Conservation (phyloP, 805 yeast species). For the Yarrowia divulgata region DNA sequence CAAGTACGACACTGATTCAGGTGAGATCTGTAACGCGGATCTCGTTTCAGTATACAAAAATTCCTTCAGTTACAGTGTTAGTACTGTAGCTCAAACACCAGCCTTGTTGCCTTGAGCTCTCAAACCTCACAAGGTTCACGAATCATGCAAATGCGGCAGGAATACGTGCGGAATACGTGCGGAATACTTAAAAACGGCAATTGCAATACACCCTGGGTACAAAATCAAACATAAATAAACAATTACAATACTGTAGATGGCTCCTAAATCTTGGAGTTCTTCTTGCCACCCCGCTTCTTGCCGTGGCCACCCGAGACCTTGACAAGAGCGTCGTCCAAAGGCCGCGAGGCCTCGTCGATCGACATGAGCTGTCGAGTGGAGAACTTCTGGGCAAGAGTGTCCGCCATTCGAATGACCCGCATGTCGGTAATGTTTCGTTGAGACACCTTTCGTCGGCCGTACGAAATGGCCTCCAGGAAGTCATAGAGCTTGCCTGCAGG, state of each 20-base stretch:
- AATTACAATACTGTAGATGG: neutral
- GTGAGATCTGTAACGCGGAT: no score
- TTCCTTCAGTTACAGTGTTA: no score
- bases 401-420: slow-evolving; percentile 37
- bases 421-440: slow-evolving; percentile 36
- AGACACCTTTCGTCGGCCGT: slow-evolving; percentile 49
- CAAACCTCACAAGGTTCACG: no score
- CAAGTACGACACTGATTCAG: no score
- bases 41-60: no score
- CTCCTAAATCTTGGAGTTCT: slow-evolving; percentile 30
- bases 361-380: slow-evolving; percentile 34
- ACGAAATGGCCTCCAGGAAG: slow-evolving; percentile 49
- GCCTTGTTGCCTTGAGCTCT: no score
- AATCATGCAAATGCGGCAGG: no score
- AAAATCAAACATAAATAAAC: slow-evolving; percentile 30
- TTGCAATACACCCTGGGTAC: neutral
- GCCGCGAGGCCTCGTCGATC: slow-evolving; percentile 35
- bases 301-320: slow-evolving; percentile 15
- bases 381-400: slow-evolving; percentile 23
- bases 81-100: no score
- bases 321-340: slow-evolving; percentile 32
- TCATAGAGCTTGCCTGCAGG: slow-evolving; percentile 49
- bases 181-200: neutral
- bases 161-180: no score
- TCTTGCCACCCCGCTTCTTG: slow-evolving; percentile 23